A percentile compares a stretch with the other conserved stretches of the same genome.
Evolutionary conservation across 2,329 filamentous ascomycete genomes (phyloP).

Genomic region (Xylariaceae sp.): DNA sequence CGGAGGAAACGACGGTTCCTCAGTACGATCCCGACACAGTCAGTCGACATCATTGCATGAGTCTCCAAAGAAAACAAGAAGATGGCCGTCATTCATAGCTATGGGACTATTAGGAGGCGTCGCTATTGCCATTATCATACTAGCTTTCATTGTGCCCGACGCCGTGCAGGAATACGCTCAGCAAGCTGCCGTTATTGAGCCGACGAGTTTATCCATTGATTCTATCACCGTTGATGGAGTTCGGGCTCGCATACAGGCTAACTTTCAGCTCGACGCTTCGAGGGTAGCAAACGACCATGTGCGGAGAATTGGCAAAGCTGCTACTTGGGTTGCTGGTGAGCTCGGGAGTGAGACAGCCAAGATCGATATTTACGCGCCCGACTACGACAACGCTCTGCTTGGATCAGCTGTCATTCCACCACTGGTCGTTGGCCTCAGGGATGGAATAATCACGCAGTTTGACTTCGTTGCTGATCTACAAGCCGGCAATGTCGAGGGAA

Average conservation of each 20-base stretch:
- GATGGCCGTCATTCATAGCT: conserved; percentile 78
- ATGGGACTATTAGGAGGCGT: conserved; percentile 61
- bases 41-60: conserved; percentile 25
- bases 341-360: conserved; percentile 69
- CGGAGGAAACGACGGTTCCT: conserved; percentile 30
- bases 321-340: conserved; percentile 74
- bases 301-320: conserved; percentile 69
- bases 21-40: conserved; percentile 31
- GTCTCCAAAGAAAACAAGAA: conserved; percentile 40
- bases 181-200: conserved; percentile 74
- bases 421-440: conserved; percentile 69
- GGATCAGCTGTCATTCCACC: conserved; percentile 74
- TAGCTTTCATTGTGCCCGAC: conserved; percentile 77
- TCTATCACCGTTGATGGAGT: conserved; percentile 77
- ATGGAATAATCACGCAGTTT: conserved; percentile 71
- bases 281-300: conserved; percentile 68
- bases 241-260: conserved; percentile 73
- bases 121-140: conserved; percentile 64
- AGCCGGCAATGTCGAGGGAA: conserved; percentile 71
- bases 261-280: conserved; percentile 74
- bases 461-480: conserved; percentile 74
- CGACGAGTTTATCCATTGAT: conserved; percentile 78
- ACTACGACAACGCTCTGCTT: conserved; percentile 72
- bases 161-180: conserved; percentile 82
- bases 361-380: conserved; percentile 74